Conservation (phyloP, 139 green algal species). For the Chloropicon primus region DNA sequence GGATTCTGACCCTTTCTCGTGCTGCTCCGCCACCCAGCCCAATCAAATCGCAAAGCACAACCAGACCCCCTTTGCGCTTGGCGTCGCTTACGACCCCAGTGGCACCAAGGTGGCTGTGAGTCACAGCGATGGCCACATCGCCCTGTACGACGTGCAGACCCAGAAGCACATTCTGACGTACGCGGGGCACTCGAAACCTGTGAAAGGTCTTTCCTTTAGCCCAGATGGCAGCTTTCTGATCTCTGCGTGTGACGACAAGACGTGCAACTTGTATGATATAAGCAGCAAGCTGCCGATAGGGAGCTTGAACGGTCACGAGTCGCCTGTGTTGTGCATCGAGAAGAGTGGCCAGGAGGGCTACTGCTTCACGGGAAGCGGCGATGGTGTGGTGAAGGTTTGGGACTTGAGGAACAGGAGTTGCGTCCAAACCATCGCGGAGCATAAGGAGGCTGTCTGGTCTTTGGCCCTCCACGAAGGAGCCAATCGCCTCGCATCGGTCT, state of each 20-base stretch:
- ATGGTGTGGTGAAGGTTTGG: conserved; percentile 65
- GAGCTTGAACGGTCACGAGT: neutral
- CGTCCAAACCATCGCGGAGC: conserved; percentile 51
- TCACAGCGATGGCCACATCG: neutral
- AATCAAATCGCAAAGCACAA: too few relatives aligned
- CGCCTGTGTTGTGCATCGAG: neutral
- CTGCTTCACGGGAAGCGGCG: conserved; percentile 42
- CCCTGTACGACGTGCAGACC: neutral
- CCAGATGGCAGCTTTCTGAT: neutral
- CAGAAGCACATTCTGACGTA: neutral
- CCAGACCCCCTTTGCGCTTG: neutral
- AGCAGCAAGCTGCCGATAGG: neutral
- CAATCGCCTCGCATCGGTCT: too few relatives aligned
- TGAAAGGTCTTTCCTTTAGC: neutral
- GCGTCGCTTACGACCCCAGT: neutral
- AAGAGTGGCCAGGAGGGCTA: neutral
- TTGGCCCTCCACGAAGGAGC: neutral
- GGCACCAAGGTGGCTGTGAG: neutral
- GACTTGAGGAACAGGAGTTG: conserved; percentile 66
- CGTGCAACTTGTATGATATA: neutral
- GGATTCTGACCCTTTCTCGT: too few relatives aligned
- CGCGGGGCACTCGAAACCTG: neutral
- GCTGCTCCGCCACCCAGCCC: too few relatives aligned
- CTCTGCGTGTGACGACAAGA: neutral
- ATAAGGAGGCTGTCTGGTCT: too few relatives aligned